Conservation (phyloP, 371 early-diverging fungal species). For the Mortierella sp. region DNA sequence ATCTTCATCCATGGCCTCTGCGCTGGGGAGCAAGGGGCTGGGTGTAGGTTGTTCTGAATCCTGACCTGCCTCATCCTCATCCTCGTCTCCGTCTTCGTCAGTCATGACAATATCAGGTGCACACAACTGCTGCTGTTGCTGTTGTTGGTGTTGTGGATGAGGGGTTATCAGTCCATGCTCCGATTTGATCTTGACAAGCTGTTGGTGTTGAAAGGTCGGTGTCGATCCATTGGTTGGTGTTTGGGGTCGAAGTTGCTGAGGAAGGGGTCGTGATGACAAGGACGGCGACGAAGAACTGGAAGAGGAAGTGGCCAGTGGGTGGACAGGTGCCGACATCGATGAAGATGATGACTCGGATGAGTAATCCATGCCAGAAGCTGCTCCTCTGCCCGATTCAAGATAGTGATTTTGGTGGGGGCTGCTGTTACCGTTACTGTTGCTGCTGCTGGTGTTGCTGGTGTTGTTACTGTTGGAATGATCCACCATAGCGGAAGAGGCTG, state of each 20-base stretch:
- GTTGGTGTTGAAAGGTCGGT: conserved; percentile 22
- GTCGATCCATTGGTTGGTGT: conserved; percentile 6
- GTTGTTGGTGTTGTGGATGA: conserved; percentile 5
- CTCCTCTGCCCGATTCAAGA: conserved; percentile 7
- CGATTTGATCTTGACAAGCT: conserved; percentile 30
- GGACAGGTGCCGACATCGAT: not conserved
- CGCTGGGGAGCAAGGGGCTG: not conserved
- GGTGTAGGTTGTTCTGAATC: not conserved
- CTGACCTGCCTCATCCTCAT: not conserved
- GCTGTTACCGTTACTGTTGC: not conserved
- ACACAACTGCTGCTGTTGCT: not conserved
- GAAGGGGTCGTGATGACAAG: not conserved
- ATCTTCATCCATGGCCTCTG: conserved; percentile 17
- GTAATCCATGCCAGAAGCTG: conserved; percentile 18
- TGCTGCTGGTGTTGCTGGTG: not conserved
- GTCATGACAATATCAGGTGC: conserved; percentile 30
- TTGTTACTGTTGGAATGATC: conserved; percentile 1
- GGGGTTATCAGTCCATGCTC: conserved; percentile 16
- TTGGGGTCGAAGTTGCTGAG: not conserved
- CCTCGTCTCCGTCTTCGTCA: conserved; percentile 1
- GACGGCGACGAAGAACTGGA: not conserved
- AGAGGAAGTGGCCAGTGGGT: not conserved
- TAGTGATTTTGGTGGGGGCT: not conserved
- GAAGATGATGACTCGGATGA: conserved; percentile 18
- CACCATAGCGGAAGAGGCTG: conserved; percentile 5